Conservation (phyloP, 805 yeast genomes). For the Ogataea haglerorum region DNA sequence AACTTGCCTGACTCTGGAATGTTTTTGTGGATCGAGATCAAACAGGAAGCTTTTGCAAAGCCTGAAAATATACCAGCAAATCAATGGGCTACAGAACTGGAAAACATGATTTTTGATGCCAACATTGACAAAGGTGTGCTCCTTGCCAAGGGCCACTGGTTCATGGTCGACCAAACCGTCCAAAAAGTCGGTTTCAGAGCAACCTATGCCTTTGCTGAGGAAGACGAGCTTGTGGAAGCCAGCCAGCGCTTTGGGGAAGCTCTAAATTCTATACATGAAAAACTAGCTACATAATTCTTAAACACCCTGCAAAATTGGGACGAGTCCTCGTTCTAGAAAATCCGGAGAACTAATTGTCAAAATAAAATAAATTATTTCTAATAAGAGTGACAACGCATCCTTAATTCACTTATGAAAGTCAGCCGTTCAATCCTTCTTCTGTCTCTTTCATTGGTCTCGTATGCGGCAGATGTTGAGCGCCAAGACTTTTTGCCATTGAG, state of each 20-base stretch:
- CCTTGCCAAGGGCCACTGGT: constrained; percentile 35
- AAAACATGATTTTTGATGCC: constrained; percentile 27
- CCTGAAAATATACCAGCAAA: constrained; percentile 32
- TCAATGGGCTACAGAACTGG: constrained; percentile 32
- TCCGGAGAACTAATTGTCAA: constrained; percentile 4
- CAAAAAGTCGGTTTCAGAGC: constrained; percentile 31
- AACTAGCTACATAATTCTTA: constrained; percentile 1
- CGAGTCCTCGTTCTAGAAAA: constrained; percentile 7
- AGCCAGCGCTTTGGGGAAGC: constrained; percentile 28
- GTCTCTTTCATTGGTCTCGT: constrained; percentile 12
- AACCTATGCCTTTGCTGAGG: constrained; percentile 30
- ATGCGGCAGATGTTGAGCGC: constrained; percentile 24
- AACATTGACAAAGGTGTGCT: constrained; percentile 25
- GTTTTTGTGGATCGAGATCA: constrained; percentile 42
- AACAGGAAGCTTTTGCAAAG: constrained; percentile 36
- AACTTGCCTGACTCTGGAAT: constrained; percentile 44
- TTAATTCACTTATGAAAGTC: constrained; percentile 5
- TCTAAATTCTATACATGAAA: constrained; percentile 16
- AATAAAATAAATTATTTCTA: background rate
- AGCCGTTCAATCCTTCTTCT: constrained; percentile 1
- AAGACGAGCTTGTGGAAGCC: constrained; percentile 24
- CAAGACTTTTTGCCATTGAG: constrained; percentile 38
- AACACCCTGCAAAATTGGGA: constrained; percentile 7
- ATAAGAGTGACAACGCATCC: background rate
- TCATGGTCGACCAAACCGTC: constrained; percentile 24